A percentile compares a stretch with the other conserved stretches of the same genome.
phyloP scores from a whole-genome alignment of 768 basidiomycete genomes.

The Pleurotus cornucopiae region DNA sequence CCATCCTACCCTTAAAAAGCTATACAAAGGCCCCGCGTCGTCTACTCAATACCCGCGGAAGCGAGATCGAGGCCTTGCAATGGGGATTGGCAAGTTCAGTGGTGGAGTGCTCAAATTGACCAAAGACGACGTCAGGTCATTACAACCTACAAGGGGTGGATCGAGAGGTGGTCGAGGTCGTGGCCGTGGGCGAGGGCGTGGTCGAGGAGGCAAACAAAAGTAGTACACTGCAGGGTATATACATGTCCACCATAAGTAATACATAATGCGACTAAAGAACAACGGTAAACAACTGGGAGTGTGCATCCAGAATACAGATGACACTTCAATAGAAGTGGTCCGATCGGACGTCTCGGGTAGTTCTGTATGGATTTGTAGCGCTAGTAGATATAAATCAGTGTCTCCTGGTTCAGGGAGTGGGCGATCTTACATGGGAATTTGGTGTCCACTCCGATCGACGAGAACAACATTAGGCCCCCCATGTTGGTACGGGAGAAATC shows the following conservation, averaged over 20 bases:
- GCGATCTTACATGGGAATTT: conserved; percentile 26
- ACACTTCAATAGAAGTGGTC: background rate
- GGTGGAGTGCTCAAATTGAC: conserved; percentile 66
- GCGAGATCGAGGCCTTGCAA: conserved; percentile 61
- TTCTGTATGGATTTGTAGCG: conserved; percentile 1
- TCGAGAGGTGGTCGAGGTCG: conserved; percentile 16
- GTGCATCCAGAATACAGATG: too few relatives aligned
- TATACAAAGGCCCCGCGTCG: conserved; percentile 41
- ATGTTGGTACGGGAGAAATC: background rate
- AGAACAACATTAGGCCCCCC: background rate
- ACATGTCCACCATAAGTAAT: too few relatives aligned
- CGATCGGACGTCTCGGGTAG: background rate
- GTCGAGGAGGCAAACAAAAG: conserved; percentile 18
- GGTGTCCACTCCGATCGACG: conserved; percentile 20
- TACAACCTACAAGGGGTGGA: too few relatives aligned
- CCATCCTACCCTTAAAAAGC: conserved; percentile 70
- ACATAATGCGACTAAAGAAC: too few relatives aligned
- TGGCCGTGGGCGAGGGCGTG: conserved; percentile 21
- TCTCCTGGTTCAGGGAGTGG: background rate
- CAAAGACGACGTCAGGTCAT: conserved; percentile 49
- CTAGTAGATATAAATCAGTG: background rate
- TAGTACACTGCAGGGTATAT: background rate
- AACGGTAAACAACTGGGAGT: too few relatives aligned
- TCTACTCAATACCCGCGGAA: conserved; percentile 31
- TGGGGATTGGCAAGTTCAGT: conserved; percentile 78